Evolutionary conservation across 2,329 filamentous ascomycete genomes (phyloP).

Genomic region (Colletotrichum falcatum): DNA sequence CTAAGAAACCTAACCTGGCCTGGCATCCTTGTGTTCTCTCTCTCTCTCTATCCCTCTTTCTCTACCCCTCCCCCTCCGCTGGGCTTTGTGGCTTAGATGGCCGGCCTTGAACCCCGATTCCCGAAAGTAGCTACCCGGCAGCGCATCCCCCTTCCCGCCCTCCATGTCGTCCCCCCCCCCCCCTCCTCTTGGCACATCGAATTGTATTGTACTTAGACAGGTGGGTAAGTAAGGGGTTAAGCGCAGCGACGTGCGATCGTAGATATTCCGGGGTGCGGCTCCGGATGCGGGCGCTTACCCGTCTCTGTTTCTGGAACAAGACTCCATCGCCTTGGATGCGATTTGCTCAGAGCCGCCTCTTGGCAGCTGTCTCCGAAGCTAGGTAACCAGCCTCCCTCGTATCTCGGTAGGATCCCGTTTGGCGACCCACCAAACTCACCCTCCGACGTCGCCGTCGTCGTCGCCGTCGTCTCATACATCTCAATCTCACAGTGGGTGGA

Average conservation of each 20-base stretch:
- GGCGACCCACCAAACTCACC: background rate
- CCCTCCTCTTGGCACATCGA: background rate
- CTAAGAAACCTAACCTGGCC: slow-evolving; percentile 26
- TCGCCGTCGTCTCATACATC: background rate
- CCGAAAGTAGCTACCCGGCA: slow-evolving; percentile 24
- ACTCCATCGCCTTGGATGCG: slow-evolving; percentile 30
- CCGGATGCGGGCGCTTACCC: slow-evolving; percentile 8
- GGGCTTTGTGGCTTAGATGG: background rate
- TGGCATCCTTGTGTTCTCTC: slow-evolving; percentile 2
- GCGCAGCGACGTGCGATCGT: slow-evolving; percentile 26
- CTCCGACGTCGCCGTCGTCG: slow-evolving; percentile 21
- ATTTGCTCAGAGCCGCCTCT: slow-evolving; percentile 31
- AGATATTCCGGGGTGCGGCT: background rate
- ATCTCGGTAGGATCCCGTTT: background rate
- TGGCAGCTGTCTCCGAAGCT: slow-evolving; percentile 16
- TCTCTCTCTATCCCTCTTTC: background rate
- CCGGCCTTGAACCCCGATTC: background rate
- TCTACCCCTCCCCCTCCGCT: too few relatives aligned
- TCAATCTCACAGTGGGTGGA: background rate
- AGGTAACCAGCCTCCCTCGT: background rate
- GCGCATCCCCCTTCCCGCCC: background rate
- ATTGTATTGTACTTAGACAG: too few relatives aligned
- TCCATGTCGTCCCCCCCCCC: slow-evolving; percentile 9
- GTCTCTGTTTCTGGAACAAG: slow-evolving; percentile 15
- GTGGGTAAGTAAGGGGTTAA: background rate